These are phyloP conservation scores for Sporisorium iseilematis-ciliati DNA, from an alignment of 1,284 basidiomycete genomes.

Conservation along the genomic window DNA sequence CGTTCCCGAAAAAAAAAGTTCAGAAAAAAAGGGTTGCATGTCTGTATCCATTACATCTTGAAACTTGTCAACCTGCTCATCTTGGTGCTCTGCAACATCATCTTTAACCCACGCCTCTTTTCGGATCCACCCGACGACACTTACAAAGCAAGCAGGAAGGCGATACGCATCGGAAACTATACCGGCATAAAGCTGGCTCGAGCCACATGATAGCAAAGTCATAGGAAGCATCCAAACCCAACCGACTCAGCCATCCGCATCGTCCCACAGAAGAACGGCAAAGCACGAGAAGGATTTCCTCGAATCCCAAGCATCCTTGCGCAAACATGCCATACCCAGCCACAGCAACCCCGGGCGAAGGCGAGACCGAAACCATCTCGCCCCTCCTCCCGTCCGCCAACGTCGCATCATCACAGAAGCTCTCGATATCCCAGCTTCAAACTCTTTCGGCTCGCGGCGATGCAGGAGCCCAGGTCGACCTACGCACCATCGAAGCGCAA, in stretches of 20 bases:
- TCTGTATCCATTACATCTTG: neutral
- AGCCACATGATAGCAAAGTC: neutral
- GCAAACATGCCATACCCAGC: conserved; percentile 49
- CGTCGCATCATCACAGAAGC: conserved; percentile 6
- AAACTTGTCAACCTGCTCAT: conserved; percentile 12
- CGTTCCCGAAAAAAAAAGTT: neutral
- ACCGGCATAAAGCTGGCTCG: neutral
- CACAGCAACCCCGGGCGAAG: conserved; percentile 50
- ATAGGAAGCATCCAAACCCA: neutral
- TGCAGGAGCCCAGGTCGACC: conserved; percentile 49
- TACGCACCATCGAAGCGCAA: conserved; percentile 23
- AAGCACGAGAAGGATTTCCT: too few relatives aligned
- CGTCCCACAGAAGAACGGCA: too few relatives aligned
- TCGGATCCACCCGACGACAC: conserved; percentile 5
- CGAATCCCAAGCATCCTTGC: too few relatives aligned
- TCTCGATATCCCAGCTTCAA: conserved; percentile 25
- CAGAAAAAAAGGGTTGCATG: neutral
- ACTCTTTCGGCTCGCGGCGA: conserved; percentile 22
- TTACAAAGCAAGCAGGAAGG: neutral
- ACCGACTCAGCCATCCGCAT: neutral
- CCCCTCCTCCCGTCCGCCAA: conserved; percentile 45
- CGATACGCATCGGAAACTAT: neutral
- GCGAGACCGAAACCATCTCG: conserved; percentile 47
- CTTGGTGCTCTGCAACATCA: neutral
- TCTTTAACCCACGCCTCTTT: neutral